Base-by-base conservation (phyloP, 139 green algal genomes). In the Tetradesmus obliquus region DNA sequence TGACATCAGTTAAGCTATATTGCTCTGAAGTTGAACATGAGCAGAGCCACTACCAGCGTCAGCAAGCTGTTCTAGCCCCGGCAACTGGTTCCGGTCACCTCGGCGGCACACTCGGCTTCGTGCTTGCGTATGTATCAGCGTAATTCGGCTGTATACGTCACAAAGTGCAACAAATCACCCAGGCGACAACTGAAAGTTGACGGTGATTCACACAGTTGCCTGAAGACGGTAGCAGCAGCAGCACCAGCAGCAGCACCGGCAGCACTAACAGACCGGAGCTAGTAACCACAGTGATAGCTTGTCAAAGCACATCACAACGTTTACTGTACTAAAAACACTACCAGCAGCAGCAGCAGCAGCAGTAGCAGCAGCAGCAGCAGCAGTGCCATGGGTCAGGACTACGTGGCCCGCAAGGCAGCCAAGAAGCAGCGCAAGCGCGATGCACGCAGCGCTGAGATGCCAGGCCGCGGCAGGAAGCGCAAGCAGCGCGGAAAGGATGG, bases 381-480 rank as follows among this genome's bases (percentile, higher is more conserved):
- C 32, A 24, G 7, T 60, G 79, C 19, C 32, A 97, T 97, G 96
- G 96, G 92, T 0, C 90, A 93, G 6, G 96, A 98, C 55, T 98
- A 96, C 69, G 55, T 91, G 7, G 93, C 94, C 0, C 89, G 96
- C 5, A 97, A 97, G 79, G 19, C 86, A 2, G 92, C 92, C 13
- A 97, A 97, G 86, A 96, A 95, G 93, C 87, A 96, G 32, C 81
- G 92, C 3, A 96, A 96, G 82, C 81, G 92, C 54, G 22, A 69
- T 69, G 81, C 54, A 5, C 81, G 91, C 3, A 86, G 91, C 22
- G 90, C 58, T 72, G 92, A 62, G 62, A 88, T 53, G 2, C 69
- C 3, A 69, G 79, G 32, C 55, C 90, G 79, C 45, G 91, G 10
- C 74, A 81, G 22, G 60, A 79, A 84, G 79, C 74, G 71, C 91